phyloP scores from a whole-genome alignment of 1,284 basidiomycete species.

The Ceratorhiza oryzae-sativae region DNA sequence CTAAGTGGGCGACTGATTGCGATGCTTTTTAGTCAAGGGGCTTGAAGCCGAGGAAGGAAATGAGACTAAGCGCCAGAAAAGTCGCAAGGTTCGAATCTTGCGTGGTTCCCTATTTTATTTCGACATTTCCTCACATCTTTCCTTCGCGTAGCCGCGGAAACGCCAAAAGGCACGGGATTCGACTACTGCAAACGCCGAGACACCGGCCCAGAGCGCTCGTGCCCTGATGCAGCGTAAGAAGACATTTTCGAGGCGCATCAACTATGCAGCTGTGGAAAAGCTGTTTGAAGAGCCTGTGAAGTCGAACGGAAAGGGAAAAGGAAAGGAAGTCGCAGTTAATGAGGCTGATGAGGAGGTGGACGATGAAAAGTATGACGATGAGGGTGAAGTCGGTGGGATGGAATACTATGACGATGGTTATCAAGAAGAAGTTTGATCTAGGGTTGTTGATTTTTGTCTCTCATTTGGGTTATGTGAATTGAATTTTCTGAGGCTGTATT shows the following conservation, averaged over 20 bases:
- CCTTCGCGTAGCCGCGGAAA: slow-evolving; percentile 65
- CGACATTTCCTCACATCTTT: neutral
- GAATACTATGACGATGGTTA: slow-evolving; percentile 56
- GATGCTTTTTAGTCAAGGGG: slow-evolving; percentile 65
- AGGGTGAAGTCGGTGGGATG: slow-evolving; percentile 49
- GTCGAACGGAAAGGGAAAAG: slow-evolving; percentile 54
- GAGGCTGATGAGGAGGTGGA: slow-evolving; percentile 52
- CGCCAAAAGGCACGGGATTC: slow-evolving; percentile 73
- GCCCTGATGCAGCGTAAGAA: slow-evolving; percentile 83
- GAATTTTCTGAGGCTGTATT: neutral
- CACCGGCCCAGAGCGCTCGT: slow-evolving; percentile 80
- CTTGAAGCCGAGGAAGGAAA: slow-evolving; percentile 62
- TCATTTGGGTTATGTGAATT: neutral
- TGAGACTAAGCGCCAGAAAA: slow-evolving; percentile 64
- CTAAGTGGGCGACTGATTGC: slow-evolving; percentile 43
- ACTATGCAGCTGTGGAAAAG: slow-evolving; percentile 83
- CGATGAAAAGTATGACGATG: slow-evolving; percentile 44
- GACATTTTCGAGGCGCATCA: slow-evolving; percentile 84
- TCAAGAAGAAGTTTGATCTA: slow-evolving; percentile 55
- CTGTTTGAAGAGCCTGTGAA: slow-evolving; percentile 66
- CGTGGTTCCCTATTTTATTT: slow-evolving; percentile 13
- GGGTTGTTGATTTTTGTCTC: neutral
- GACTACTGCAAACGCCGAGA: slow-evolving; percentile 72
- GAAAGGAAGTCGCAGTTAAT: slow-evolving; percentile 57
- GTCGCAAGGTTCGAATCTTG: slow-evolving; percentile 40